Conservation (phyloP, 495 filamentous ascomycete species). For the Rhypophila decipiens region DNA sequence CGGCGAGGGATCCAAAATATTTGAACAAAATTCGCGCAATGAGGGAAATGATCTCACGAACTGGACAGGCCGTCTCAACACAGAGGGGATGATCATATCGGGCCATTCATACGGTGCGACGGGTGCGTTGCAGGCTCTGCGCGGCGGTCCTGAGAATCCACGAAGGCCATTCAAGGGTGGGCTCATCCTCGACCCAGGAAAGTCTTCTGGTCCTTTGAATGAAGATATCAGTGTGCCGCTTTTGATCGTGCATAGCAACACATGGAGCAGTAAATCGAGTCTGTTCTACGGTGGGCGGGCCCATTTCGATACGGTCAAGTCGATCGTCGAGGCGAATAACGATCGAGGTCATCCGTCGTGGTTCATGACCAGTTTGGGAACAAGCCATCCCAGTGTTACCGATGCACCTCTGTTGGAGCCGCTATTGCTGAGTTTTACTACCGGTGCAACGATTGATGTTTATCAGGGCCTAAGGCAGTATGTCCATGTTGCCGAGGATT, state of each 20-base stretch:
- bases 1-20: slow-evolving; percentile 31
- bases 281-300: slow-evolving; percentile 41
- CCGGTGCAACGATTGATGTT: slow-evolving; percentile 37
- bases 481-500: slow-evolving; percentile 38
- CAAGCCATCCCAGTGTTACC: slow-evolving; percentile 46
- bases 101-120: slow-evolving; percentile 53
- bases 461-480: slow-evolving; percentile 38
- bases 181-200: slow-evolving; percentile 47
- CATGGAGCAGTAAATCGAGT: slow-evolving; percentile 41
- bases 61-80: slow-evolving; percentile 32
- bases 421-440: slow-evolving; percentile 40
- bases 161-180: slow-evolving; percentile 34
- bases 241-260: slow-evolving; percentile 44
- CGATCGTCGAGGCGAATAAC: slow-evolving; percentile 35
- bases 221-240: slow-evolving; percentile 42
- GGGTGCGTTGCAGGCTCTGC: slow-evolving; percentile 41
- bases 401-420: slow-evolving; percentile 50
- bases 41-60: slow-evolving; percentile 22
- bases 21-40: slow-evolving; percentile 24
- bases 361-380: slow-evolving; percentile 48
- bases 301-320: slow-evolving; percentile 46
- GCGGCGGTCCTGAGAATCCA: slow-evolving; percentile 28
- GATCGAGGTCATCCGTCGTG: slow-evolving; percentile 32
- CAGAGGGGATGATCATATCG: slow-evolving; percentile 35
- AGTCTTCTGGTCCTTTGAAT: slow-evolving; percentile 46